These are phyloP conservation scores for Kwoniella sp. DNA, from an alignment of 768 basidiomycete species.

Conservation along the genomic window DNA sequence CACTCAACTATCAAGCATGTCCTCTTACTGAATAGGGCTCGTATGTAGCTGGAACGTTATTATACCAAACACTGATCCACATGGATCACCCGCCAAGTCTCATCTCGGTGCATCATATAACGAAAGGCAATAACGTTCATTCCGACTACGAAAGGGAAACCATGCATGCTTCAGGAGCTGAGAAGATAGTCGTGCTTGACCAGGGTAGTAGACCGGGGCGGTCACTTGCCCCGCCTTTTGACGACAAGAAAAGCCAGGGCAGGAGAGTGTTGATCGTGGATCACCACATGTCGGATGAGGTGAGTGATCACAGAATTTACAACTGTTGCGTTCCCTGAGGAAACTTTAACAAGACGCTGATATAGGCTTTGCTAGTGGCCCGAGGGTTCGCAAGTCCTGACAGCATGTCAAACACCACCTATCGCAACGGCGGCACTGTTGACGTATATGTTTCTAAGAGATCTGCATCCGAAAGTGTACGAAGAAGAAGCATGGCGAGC, in stretches of 20 bases:
- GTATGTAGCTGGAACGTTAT: constrained; percentile 53
- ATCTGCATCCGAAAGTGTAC: constrained; percentile 53
- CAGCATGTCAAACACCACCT: constrained; percentile 58
- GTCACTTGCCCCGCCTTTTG: constrained; percentile 44
- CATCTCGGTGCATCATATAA: constrained; percentile 58
- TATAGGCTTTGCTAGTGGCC: constrained; percentile 51
- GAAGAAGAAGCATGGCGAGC: constrained; percentile 57
- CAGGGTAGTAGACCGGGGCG: constrained; percentile 60
- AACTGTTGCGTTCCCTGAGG: too few species aligned
- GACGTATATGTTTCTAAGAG: constrained; percentile 58
- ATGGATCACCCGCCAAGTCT: constrained; percentile 54
- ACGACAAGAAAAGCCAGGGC: constrained; percentile 16
- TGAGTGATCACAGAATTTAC: constrained; percentile 17
- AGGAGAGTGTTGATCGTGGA: constrained; percentile 58
- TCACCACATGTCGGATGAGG: constrained; percentile 59
- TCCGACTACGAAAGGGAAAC: constrained; percentile 50
- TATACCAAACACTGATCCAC: constrained; percentile 57
- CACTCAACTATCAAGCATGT: not conserved
- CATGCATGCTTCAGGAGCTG: constrained; percentile 50
- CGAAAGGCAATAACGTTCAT: constrained; percentile 59
- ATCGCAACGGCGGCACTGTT: constrained; percentile 60
- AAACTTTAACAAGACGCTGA: too few species aligned
- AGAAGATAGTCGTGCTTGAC: constrained; percentile 59
- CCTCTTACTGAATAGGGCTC: not conserved
- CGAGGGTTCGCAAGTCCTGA: constrained; percentile 55